Evolutionary conservation across 306 rosid species (phyloP).

Genomic region (Fagus sylvatica): DNA sequence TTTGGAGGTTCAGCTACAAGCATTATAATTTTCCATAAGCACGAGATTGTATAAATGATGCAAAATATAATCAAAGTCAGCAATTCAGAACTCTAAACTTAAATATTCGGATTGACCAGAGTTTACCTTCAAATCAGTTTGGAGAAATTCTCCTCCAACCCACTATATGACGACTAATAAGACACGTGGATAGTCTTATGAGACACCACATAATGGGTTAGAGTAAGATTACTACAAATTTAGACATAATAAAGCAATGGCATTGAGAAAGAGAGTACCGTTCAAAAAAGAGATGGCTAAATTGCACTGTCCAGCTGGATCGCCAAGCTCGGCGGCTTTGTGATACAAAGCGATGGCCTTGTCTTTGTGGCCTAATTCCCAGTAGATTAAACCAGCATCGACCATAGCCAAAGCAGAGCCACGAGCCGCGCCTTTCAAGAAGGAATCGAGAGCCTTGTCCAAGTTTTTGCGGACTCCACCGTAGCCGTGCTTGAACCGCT

Average conservation of each 20-base stretch:
- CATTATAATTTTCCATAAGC: constrained; percentile 9
- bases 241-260: no score
- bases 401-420: constrained; percentile 88
- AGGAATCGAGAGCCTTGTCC: constrained; percentile 70
- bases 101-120: no score
- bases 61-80: not conserved
- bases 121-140: no score
- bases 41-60: not conserved
- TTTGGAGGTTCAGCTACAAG: constrained; percentile 76
- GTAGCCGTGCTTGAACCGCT: constrained; percentile 78
- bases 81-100: not conserved
- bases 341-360: constrained; percentile 58
- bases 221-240: no score
- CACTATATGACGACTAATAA: no score
- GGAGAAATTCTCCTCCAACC: no score
- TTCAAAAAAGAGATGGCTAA: constrained; percentile 78
- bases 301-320: constrained; percentile 77
- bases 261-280: constrained; percentile 39
- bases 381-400: constrained; percentile 77
- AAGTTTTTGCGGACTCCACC: constrained; percentile 46
- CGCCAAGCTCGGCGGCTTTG: constrained; percentile 68
- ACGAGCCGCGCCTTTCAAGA: constrained; percentile 61
- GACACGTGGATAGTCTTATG: no score
- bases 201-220: no score
- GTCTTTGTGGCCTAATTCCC: constrained; percentile 66